Evolutionary conservation across 2,329 filamentous ascomycete species (phyloP), one percentile per base, ranked within the genome.

Genomic region (Ophiocordyceps robertsii): DNA sequence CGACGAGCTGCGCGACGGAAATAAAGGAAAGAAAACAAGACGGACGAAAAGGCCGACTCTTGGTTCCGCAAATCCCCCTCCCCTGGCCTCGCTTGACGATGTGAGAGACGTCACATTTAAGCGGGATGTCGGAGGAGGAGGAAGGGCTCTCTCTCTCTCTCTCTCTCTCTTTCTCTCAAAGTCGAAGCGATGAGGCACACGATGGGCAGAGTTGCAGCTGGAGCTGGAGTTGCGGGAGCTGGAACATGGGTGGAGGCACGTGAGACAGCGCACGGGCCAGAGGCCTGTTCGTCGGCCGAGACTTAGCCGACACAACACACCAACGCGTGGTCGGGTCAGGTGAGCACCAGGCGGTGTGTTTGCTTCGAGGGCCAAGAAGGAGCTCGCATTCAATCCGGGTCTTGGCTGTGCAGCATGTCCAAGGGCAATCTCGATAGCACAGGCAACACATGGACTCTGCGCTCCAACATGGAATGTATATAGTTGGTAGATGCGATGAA

Each of bases 221-320:
- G 40, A 45, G 45, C 42, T 45, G 36, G 39, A 45, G 44, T 38
- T 36, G 32, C 32, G 27, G 19, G 37, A 17, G 33, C 33, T 43
- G 44, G 44, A 43, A 43, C 37, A 37, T 19, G 38, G 29, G 37
- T 37, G 38, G 31, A 46, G 44, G 19, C 51, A 53, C 51, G 49
- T 53, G 51, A 53, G 49, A 42, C 39, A 39, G 41, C 41, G 51
- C 51, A 53, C 51, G 47, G 49, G 44, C 51, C 50, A 53, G 21
- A 16, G 8, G 16, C 17, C 19, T 17, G 33, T 21, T 27, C 16
- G 31, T 24, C 17, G 5, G 13, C 40, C 40, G 40, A 31, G 14
- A 8, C 9, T 42, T 42, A 37, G 40, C 40, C 40, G 33, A 12
- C 13, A 13, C 13, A 35, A n/a, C n/a, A n/a, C n/a, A n/a, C n/a